A percentile compares a stretch with the other conserved stretches of the same genome.
These are phyloP conservation scores for Starmerella bombi DNA, from an alignment of 805 yeast genomes.

Conservation along the genomic window DNA sequence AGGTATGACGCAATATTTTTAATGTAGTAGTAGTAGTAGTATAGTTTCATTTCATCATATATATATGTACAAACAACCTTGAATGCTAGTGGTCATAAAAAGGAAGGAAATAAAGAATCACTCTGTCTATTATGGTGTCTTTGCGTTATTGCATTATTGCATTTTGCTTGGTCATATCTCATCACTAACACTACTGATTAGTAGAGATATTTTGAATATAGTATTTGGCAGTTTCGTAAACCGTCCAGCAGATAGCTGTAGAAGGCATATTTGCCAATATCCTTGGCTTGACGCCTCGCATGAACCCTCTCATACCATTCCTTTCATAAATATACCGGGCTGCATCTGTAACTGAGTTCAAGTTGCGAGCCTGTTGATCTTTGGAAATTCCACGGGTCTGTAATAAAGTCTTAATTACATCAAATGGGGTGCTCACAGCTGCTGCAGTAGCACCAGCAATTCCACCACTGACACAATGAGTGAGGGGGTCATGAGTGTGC, in stretches of 20 bases:
- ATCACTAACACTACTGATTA: too few species aligned
- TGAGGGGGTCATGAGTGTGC: constrained; percentile 67
- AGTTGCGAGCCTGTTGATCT: constrained; percentile 33
- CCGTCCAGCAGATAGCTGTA: constrained; percentile 95
- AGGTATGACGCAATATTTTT: too few species aligned
- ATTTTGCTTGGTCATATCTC: too few species aligned
- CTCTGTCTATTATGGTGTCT: too few species aligned
- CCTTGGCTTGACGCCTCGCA: constrained; percentile 80
- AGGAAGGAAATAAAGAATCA: too few species aligned
- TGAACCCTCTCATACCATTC: constrained; percentile 45
- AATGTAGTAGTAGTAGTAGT: too few species aligned
- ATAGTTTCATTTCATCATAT: too few species aligned
- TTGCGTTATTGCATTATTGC: too few species aligned
- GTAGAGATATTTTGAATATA: too few species aligned
- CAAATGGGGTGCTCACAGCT: constrained; percentile 87
- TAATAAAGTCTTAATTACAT: constrained; percentile 74
- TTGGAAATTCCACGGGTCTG: constrained; percentile 52
- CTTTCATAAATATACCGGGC: constrained; percentile 45
- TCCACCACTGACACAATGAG: constrained; percentile 89
- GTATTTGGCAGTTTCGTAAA: constrained; percentile 91
- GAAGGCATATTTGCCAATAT: constrained; percentile 87
- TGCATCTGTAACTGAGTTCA: constrained; percentile 59
- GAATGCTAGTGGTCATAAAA: too few species aligned
- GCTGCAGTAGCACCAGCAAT: constrained; percentile 92
- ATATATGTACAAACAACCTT: too few species aligned